Percentiles rank a stretch among this genome's conserved stretches.
These are phyloP conservation scores for Microcera coccophila DNA, from an alignment of 2,329 filamentous ascomycete species.

Conservation along the genomic window DNA sequence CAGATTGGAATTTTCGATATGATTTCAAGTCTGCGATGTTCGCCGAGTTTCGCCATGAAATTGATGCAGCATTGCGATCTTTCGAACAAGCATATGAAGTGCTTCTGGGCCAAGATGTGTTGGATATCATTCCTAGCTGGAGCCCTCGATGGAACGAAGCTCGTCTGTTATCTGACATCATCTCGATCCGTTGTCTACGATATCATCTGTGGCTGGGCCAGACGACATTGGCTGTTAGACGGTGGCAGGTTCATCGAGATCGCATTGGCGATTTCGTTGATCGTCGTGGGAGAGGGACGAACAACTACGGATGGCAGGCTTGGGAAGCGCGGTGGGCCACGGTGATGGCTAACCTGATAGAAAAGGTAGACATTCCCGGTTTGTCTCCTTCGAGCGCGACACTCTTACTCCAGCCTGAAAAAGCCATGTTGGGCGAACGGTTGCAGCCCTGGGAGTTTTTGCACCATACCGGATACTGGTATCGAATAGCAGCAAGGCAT, in stretches of 20 bases:
- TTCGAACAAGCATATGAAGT: slow-evolving; percentile 85
- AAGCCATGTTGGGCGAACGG: slow-evolving; percentile 53
- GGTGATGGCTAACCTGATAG: slow-evolving; percentile 59
- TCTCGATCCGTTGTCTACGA: slow-evolving; percentile 75
- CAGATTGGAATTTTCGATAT: slow-evolving; percentile 90
- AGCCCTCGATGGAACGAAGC: slow-evolving; percentile 87
- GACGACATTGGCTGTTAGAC: slow-evolving; percentile 72
- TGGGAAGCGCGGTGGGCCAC: slow-evolving; percentile 77
- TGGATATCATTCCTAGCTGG: slow-evolving; percentile 88
- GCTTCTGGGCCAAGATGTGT: slow-evolving; percentile 75
- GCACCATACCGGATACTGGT: slow-evolving; percentile 67
- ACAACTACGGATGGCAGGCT: slow-evolving; percentile 88
- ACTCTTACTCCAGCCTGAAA: slow-evolving; percentile 56
- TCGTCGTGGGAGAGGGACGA: slow-evolving; percentile 75
- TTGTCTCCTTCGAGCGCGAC: slow-evolving; percentile 41
- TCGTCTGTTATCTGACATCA: slow-evolving; percentile 77
- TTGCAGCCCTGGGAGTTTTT: slow-evolving; percentile 60
- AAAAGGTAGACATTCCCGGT: slow-evolving; percentile 50
- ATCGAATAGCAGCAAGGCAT: slow-evolving; percentile 57
- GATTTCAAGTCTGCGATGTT: slow-evolving; percentile 91
- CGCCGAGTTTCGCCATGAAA: slow-evolving; percentile 89
- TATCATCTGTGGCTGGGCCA: slow-evolving; percentile 78
- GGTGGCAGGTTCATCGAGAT: slow-evolving; percentile 74
- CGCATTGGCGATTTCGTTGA: slow-evolving; percentile 75
- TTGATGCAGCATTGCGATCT: slow-evolving; percentile 79